These are phyloP conservation scores for Parsonsia alboflavescens DNA, from an alignment of 257 asterid genomes.

Conservation along the genomic window DNA sequence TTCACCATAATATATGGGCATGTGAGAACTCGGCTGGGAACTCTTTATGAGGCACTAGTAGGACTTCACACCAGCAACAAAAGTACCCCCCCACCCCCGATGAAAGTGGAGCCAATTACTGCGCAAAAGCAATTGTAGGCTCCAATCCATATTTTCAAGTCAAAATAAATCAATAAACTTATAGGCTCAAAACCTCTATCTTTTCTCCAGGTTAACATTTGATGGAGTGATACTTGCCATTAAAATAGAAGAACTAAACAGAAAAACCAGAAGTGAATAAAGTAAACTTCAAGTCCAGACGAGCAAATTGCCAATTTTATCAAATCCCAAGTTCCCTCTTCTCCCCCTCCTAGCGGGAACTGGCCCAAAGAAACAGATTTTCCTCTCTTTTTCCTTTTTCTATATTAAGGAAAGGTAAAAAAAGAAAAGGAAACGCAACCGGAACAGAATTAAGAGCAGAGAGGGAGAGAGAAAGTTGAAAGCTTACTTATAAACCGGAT, in stretches of 20 bases:
- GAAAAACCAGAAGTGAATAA: not conserved
- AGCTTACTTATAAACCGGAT: constrained; percentile 64
- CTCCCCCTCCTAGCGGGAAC: not conserved
- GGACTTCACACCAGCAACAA: not conserved
- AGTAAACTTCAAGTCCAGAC: not conserved
- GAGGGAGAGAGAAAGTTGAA: not conserved
- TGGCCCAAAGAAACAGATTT: not conserved
- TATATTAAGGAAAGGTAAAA: not conserved
- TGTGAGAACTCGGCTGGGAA: not conserved
- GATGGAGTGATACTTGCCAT: not conserved
- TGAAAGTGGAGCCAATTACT: not conserved
- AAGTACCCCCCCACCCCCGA: not conserved
- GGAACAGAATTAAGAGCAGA: not conserved
- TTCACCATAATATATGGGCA: not conserved
- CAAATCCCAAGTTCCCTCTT: not conserved
- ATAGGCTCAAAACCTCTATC: not conserved
- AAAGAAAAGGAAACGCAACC: not conserved
- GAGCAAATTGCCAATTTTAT: not conserved
- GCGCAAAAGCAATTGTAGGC: not conserved
- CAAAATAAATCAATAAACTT: not conserved
- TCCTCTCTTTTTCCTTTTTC: not conserved
- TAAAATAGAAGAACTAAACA: not conserved
- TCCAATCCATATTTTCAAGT: not conserved
- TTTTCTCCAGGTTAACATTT: not conserved
- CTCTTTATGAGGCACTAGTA: not conserved